Evolutionary conservation across 768 basidiomycete species (phyloP).

Genomic region (Roridomyces roridus): DNA sequence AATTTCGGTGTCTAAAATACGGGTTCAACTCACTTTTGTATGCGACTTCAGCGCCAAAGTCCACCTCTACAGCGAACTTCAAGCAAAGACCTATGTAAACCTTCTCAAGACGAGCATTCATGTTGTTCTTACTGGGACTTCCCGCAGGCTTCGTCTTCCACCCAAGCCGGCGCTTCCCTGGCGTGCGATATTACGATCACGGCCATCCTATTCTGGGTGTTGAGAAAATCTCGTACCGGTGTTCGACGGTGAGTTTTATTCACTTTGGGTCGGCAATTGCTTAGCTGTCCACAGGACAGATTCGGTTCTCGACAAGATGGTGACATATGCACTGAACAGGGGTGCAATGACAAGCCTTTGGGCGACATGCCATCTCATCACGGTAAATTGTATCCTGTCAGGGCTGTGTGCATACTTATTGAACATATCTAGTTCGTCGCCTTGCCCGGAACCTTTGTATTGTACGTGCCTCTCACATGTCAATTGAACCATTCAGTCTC

Average conservation of each 20-base stretch:
- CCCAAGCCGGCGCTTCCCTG: not conserved
- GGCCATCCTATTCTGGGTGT: not conserved
- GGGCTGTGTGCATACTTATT: not conserved
- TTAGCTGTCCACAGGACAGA: constrained; percentile 3
- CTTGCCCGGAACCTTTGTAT: constrained; percentile 8
- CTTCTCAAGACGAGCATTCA: too few species aligned
- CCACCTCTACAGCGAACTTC: not conserved
- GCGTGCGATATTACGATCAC: constrained; percentile 7
- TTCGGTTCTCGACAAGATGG: constrained; percentile 3
- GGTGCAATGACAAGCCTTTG: constrained; percentile 3
- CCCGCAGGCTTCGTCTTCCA: not conserved
- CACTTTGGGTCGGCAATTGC: not conserved
- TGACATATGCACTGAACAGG: constrained; percentile 4
- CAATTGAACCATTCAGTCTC: too few species aligned
- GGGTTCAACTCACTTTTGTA: too few species aligned
- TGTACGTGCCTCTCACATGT: not conserved
- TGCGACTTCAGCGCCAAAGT: not conserved
- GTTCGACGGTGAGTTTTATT: not conserved
- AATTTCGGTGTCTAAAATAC: too few species aligned
- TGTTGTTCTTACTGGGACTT: not conserved
- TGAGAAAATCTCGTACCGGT: not conserved
- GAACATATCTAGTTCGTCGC: not conserved
- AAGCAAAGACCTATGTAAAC: not conserved
- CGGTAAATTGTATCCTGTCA: not conserved
- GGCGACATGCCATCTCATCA: constrained; percentile 5